Base-by-base conservation (phyloP, 106 monocot species). In the Allium sativum region DNA sequence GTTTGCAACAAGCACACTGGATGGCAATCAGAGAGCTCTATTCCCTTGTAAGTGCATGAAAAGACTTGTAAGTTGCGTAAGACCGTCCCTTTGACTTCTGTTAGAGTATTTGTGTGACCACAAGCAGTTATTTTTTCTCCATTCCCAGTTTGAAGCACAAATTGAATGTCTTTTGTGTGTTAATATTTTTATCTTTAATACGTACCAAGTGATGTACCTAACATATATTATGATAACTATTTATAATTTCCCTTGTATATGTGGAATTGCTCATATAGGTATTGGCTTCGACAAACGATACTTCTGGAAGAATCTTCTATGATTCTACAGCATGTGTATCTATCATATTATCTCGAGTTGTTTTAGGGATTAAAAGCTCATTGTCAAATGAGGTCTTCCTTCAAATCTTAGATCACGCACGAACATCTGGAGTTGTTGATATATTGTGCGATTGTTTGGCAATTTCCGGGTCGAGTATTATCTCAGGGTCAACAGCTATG, bases 291-390 rank as follows among this genome's bases (percentile, higher is more conserved):
- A 67, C 69, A 55, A 61, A 67, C 17, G 81, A 81, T 70, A 31
- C 65, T 58, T 75, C 90, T 63, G 96, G 91, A 67, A 79, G 92
- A 60, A 71, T 98, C 43, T 56, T 80, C 15, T 92, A 92, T 73
- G 91, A 98, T 59, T 78, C 78, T 55, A 98, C 88, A 68, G 77
- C 98, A 62, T 92, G 98, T 56, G 54, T 98, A 60, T 65, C 78
- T 44, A 62, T 88, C 13, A 85, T 98, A 76, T 60, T 98, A 76
- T 85, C 73, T 70, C 84, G 78, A 64, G 76, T 85, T 70, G 73
- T 72, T 61, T 48, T 67, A 44, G 76, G 72, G 45, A 58, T 98
- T 15, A 98, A 81, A 76, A 52, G 48, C 70, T 72, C 58, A 0
- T 48, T 59, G 45, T 70, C 79, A 65, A 65, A 48, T 67, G 68